Percentiles rank a stretch among this genome's conserved stretches.
phyloP scores from a whole-genome alignment of 2,329 filamentous ascomycete species.

The Curvularia sp. region DNA sequence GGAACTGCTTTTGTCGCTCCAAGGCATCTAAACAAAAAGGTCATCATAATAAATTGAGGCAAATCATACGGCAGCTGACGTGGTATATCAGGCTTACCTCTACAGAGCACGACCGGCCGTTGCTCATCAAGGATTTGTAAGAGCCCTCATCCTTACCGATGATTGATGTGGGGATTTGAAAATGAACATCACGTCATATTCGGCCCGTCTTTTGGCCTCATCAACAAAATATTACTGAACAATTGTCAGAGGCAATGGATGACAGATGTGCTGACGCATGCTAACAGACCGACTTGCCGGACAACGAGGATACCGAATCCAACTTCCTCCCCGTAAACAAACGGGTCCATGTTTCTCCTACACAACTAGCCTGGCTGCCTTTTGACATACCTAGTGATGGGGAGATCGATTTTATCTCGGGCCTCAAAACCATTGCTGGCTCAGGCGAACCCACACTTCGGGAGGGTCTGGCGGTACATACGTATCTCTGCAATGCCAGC shows the following conservation, averaged over 20 bases:
- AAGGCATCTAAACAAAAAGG: conserved; percentile 48
- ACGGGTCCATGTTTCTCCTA: conserved; percentile 48
- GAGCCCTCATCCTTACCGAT: conserved; percentile 14
- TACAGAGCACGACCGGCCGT: conserved; percentile 50
- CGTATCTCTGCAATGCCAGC: conserved; percentile 46
- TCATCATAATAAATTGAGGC: not conserved
- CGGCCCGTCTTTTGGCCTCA: not conserved
- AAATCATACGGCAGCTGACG: conserved; percentile 11
- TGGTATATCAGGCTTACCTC: conserved; percentile 32
- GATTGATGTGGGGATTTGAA: not conserved
- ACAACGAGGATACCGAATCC: conserved; percentile 47
- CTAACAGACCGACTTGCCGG: conserved; percentile 45
- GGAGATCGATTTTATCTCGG: conserved; percentile 45
- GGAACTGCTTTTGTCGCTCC: conserved; percentile 47
- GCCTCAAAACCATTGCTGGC: conserved; percentile 49
- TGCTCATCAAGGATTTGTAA: conserved; percentile 51
- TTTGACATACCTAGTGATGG: conserved; percentile 46
- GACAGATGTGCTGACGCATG: conserved; percentile 35
- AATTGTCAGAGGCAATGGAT: not conserved
- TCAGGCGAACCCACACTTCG: conserved; percentile 50
- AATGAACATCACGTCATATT: conserved; percentile 5
- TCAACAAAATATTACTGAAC: not conserved
- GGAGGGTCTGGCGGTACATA: conserved; percentile 47
- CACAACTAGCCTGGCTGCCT: conserved; percentile 49
- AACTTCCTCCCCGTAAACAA: conserved; percentile 48